Evolutionary conservation across 305 asterid species (phyloP).

Genomic region (Solanum hybrid): DNA sequence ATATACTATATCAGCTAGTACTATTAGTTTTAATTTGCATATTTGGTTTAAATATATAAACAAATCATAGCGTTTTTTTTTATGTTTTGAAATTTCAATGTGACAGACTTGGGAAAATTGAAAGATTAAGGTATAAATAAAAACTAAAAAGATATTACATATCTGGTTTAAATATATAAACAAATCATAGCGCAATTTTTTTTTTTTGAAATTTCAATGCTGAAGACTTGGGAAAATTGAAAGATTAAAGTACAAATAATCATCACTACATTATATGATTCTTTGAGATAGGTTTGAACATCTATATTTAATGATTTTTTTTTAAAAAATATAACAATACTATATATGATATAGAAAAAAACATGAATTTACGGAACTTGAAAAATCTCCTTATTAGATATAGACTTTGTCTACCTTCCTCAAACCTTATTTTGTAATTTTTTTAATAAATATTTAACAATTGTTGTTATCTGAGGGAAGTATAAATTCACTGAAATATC

Average conservation of each 20-base stretch:
- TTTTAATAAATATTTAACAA: too few species aligned
- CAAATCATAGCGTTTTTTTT: background rate
- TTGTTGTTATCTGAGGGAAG: background rate
- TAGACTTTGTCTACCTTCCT: background rate
- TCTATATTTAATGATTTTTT: too few species aligned
- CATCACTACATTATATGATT: too few species aligned
- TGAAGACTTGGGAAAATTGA: background rate
- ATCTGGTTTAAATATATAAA: background rate
- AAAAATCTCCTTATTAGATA: background rate
- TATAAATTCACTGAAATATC: background rate
- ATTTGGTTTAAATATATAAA: too few species aligned
- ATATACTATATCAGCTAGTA: background rate
- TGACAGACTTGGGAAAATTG: background rate
- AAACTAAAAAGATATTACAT: background rate
- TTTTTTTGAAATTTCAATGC: background rate
- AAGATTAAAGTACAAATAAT: too few species aligned
- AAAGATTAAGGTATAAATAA: too few species aligned
- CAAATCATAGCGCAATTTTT: background rate
- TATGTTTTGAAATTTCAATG: background rate
- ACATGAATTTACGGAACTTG: too few species aligned
- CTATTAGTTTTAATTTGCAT: background rate
- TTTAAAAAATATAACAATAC: background rate
- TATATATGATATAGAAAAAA: too few species aligned
- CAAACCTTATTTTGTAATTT: background rate
- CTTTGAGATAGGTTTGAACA: too few species aligned